phyloP scores from a whole-genome alignment of 2,329 filamentous ascomycete species.

The Trichoderma sp. region DNA sequence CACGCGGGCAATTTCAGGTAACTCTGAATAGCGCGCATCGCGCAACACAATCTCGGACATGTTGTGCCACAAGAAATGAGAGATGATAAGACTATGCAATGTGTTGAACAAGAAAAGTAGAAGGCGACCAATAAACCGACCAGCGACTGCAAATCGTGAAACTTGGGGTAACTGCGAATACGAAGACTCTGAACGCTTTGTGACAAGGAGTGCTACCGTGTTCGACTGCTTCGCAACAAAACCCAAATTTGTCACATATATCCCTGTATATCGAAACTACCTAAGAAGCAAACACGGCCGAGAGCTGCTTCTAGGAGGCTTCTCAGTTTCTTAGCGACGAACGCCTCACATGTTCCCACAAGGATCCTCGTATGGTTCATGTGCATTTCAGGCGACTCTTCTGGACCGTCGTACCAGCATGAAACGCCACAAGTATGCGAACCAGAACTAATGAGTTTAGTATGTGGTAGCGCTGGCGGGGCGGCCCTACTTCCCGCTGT shows the following conservation, averaged over 20 bases:
- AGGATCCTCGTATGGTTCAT: neutral
- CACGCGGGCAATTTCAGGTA: neutral
- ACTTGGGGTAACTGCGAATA: neutral
- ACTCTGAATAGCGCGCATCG: neutral
- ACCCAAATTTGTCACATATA: neutral
- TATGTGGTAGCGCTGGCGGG: neutral
- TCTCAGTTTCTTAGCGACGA: neutral
- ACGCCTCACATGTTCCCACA: neutral
- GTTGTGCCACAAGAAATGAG: neutral
- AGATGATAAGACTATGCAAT: neutral
- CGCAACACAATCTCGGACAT: neutral
- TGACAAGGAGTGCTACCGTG: neutral
- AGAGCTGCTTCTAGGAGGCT: neutral
- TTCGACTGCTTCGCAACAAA: neutral
- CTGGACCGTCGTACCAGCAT: neutral
- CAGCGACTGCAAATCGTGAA: neutral
- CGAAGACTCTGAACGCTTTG: neutral
- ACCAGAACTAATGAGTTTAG: neutral
- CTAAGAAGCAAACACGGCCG: neutral
- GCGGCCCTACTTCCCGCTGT: neutral
- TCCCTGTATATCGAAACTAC: neutral
- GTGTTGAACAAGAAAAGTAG: neutral
- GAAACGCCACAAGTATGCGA: neutral
- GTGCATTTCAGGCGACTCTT: neutral
- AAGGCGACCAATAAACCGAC: neutral